Evolutionary conservation across 257 asterid species (phyloP).

Genomic region (Asclepias syriaca): DNA sequence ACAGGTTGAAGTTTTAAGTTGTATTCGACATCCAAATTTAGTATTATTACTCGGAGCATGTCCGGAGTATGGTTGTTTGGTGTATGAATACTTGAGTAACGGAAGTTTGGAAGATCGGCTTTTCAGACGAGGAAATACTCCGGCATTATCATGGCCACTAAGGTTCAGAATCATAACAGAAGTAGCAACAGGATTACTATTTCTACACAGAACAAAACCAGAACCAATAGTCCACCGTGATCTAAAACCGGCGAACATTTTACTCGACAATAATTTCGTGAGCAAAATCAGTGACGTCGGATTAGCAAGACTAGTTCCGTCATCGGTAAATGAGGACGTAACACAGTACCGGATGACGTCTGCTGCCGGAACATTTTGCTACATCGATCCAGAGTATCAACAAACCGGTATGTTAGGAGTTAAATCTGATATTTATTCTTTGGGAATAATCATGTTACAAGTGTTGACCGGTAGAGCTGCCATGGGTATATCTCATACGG

Average conservation of each 20-base stretch:
- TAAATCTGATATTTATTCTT: constrained; percentile 78
- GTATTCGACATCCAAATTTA: constrained; percentile 90
- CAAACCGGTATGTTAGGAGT: constrained; percentile 94
- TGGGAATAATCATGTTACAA: constrained; percentile 70
- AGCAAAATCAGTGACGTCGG: constrained; percentile 89
- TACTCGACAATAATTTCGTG: constrained; percentile 65
- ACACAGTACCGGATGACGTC: constrained; percentile 80
- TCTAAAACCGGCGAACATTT: constrained; percentile 82
- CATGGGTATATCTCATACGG: constrained; percentile 64
- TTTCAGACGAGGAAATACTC: constrained; percentile 35
- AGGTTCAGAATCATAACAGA: constrained; percentile 81
- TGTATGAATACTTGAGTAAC: constrained; percentile 74
- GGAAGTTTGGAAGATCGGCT: constrained; percentile 90
- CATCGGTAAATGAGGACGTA: constrained; percentile 47
- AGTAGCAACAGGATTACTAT: constrained; percentile 63
- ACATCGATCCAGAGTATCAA: constrained; percentile 90
- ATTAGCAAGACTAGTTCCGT: constrained; percentile 74
- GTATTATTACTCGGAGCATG: constrained; percentile 91
- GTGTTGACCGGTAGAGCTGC: constrained; percentile 63
- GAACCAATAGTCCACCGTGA: constrained; percentile 94
- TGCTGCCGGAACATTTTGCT: constrained; percentile 86
- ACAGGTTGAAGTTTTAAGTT: constrained; percentile 73
- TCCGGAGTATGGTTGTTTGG: constrained; percentile 86
- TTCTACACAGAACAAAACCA: constrained; percentile 88
- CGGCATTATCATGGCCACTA: constrained; percentile 68